phyloP scores from a whole-genome alignment of 768 basidiomycete genomes.

The Amanita molliuscula region DNA sequence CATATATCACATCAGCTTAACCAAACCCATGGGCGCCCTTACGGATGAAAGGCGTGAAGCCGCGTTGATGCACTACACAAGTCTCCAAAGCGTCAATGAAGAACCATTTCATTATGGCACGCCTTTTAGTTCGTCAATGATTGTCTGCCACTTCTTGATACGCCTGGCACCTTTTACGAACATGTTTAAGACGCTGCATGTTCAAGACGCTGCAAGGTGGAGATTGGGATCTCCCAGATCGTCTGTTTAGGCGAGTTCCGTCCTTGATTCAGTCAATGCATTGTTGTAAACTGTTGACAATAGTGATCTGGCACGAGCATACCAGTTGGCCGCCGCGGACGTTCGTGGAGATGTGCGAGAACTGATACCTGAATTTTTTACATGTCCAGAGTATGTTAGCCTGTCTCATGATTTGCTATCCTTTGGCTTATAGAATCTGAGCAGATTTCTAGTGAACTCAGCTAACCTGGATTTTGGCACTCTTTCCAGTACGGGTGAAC shows the following conservation, averaged over 20 bases:
- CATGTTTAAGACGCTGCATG: conserved; percentile 98
- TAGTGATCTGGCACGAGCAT: conserved; percentile 74
- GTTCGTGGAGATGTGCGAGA: conserved; percentile 90
- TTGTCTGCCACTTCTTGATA: conserved; percentile 90
- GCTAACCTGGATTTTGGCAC: conserved; percentile 73
- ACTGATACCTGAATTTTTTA: conserved; percentile 84
- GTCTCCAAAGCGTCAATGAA: conserved; percentile 72
- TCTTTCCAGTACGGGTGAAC: conserved; percentile 63
- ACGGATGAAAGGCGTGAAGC: conserved; percentile 65
- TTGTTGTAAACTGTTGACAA: background rate
- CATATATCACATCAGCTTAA: conserved; percentile 38
- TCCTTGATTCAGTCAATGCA: background rate
- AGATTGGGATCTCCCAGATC: conserved; percentile 89
- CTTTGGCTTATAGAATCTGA: background rate
- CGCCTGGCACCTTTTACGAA: conserved; percentile 83
- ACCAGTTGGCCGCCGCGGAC: conserved; percentile 77
- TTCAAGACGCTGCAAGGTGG: conserved; percentile 87
- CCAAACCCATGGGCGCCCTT: conserved; percentile 86
- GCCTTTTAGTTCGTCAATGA: conserved; percentile 96
- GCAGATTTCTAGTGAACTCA: conserved; percentile 75
- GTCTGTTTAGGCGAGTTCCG: conserved; percentile 57
- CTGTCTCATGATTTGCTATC: background rate
- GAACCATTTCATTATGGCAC: conserved; percentile 90
- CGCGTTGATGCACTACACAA: conserved; percentile 64
- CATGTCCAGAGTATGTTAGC: conserved; percentile 60